These are phyloP conservation scores for Wallacemonas sp. DNA, from an alignment of 208 protist genomes.

Conservation along the genomic window DNA sequence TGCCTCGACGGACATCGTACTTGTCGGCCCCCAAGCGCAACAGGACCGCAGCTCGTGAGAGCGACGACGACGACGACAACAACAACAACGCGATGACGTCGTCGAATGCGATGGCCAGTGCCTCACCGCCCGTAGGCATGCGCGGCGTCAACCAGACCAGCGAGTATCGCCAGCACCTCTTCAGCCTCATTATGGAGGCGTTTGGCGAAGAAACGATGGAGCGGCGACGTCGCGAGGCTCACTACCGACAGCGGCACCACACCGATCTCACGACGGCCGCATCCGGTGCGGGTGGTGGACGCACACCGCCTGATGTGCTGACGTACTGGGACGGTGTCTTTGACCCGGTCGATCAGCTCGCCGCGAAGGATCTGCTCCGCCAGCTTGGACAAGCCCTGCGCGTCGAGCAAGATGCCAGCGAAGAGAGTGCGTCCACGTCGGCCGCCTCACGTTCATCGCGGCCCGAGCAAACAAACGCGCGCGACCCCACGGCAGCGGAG, in stretches of 20 bases:
- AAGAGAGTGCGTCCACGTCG: background rate
- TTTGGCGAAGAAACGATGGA: conserved; percentile 14
- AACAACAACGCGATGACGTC: too few species aligned
- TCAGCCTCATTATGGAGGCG: conserved; percentile 1
- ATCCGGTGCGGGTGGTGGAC: background rate
- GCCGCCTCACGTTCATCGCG: background rate
- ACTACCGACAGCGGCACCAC: conserved; percentile 9
- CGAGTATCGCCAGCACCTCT: conserved; percentile 10
- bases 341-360: background rate
- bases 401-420: background rate
- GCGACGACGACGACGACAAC: background rate
- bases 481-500: background rate
- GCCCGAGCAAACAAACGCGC: background rate
- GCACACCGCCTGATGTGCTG: background rate
- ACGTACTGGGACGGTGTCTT: background rate
- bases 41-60: background rate
- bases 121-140: background rate
- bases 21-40: conserved; percentile 3
- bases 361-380: conserved; percentile 10
- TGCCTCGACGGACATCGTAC: too few species aligned
- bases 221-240: conserved; percentile 3
- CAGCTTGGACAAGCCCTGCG: background rate
- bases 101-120: too few species aligned
- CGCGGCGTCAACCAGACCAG: background rate
- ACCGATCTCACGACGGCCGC: background rate